A percentile compares a stretch with the other conserved stretches of the same genome.
Evolutionary conservation across 2,329 filamentous ascomycete genomes (phyloP).

Genomic region (Aspergillus awamori): DNA sequence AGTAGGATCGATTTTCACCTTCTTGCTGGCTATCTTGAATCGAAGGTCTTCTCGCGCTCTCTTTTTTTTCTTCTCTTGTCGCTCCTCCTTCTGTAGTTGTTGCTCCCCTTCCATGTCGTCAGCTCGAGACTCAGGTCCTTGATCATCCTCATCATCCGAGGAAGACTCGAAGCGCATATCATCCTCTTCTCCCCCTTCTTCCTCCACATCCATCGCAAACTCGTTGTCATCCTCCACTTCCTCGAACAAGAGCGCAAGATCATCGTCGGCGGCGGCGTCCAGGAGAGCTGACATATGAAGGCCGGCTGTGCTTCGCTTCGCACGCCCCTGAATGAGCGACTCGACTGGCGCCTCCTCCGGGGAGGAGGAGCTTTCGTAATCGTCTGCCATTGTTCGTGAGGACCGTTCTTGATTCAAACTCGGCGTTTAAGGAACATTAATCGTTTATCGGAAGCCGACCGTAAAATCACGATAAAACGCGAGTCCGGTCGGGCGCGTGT

Average conservation of each 20-base stretch:
- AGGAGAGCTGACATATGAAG: slow-evolving; percentile 80
- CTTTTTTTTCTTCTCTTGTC: slow-evolving; percentile 75
- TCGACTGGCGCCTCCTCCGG: slow-evolving; percentile 35
- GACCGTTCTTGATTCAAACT: neutral
- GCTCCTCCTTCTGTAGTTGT: slow-evolving; percentile 77
- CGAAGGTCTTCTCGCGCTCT: slow-evolving; percentile 76
- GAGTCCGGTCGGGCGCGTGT: slow-evolving; percentile 3
- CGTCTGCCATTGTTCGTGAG: slow-evolving; percentile 26
- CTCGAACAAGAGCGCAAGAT: slow-evolving; percentile 63
- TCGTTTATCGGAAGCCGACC: slow-evolving; percentile 2
- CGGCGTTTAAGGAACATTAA: neutral
- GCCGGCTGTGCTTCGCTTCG: slow-evolving; percentile 78
- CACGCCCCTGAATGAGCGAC: slow-evolving; percentile 52
- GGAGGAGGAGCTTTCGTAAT: slow-evolving; percentile 29
- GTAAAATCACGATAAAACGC: slow-evolving; percentile 4
- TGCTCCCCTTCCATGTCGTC: slow-evolving; percentile 85
- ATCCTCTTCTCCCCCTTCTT: slow-evolving; percentile 60
- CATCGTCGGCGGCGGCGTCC: slow-evolving; percentile 73
- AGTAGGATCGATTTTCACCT: slow-evolving; percentile 69
- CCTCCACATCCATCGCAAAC: slow-evolving; percentile 40
- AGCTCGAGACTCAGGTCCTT: slow-evolving; percentile 55
- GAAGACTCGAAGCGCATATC: slow-evolving; percentile 88
- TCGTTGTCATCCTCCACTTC: slow-evolving; percentile 63
- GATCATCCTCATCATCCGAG: slow-evolving; percentile 79
- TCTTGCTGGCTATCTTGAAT: slow-evolving; percentile 62